Base-by-base conservation (phyloP, 495 filamentous ascomycete genomes). In the Terfezia boudieri region DNA sequence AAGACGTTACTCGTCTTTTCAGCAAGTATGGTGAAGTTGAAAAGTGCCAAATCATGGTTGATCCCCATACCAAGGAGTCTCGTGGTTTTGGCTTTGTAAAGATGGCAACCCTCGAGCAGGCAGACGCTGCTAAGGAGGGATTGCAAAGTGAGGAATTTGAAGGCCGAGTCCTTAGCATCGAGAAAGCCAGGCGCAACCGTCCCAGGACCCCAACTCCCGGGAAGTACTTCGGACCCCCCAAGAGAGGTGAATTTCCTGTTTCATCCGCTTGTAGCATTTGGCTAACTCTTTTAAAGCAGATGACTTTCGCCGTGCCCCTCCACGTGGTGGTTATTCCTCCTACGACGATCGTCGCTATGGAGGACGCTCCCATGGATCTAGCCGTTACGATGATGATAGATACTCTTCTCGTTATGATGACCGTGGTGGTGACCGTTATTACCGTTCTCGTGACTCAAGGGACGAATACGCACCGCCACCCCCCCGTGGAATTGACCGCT, bases 81-180 rank as follows among this genome's bases (percentile, higher is more conserved):
- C 92, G 90, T 73, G 90, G 90, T 61, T 99, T 99, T 60, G 90
- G 92, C 55, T 99, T 99, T 72, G 92, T 99, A 67, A 96, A 96
- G 74, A 95, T 96, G 88, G 78, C 81, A 43, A 93, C 85, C 56
- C 75, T 82, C 35, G 89, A 96, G 56, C 82, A 88, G 67, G 90
- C 90, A 52, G 88, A 95, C 69, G 87, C 88, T 60, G 92, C 92
- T 60, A 94, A 94, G 72, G 92, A 96, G 57, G 86, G 84, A 55
- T 73, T 99, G 49, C 87, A 94, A 70, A 88, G 90, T 65, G 90
- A 95, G 70, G 78, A 84, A 57, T 86, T 94, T 58, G 89, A 96
- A 64, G 92, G 92, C 57, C 84, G 89, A 61, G 94, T 88, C 55
- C 72, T 99, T 57, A 94, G 86, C 75, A 96, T 99, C 57, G 92